These are phyloP conservation scores for Suillus plorans DNA, from an alignment of 768 basidiomycete species.

Conservation along the genomic window DNA sequence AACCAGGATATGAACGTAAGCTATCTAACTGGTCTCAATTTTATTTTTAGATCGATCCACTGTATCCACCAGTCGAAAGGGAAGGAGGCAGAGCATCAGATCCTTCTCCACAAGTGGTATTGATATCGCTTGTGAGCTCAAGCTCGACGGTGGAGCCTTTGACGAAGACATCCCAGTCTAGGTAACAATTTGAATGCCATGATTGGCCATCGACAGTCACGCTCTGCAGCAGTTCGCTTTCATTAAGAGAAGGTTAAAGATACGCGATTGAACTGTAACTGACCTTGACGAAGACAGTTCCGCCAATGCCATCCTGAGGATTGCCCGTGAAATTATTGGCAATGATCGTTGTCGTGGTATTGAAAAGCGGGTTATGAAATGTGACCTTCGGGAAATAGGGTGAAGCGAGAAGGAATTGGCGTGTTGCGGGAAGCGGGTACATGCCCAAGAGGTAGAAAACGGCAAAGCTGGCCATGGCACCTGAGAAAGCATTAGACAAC, in stretches of 20 bases:
- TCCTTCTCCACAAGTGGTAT: constrained; percentile 49
- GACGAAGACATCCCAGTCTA: constrained; percentile 66
- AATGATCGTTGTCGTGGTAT: constrained; percentile 55
- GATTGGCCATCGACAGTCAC: constrained; percentile 55
- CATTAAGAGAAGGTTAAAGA: not conserved
- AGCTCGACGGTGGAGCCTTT: constrained; percentile 53
- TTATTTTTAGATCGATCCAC: not conserved
- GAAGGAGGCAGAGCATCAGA: constrained; percentile 54
- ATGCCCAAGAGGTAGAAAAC: constrained; percentile 59
- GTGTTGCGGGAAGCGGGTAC: constrained; percentile 63
- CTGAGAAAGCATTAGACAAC: constrained; percentile 8
- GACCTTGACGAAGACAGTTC: constrained; percentile 59
- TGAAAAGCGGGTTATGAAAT: constrained; percentile 59
- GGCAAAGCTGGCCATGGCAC: constrained; percentile 65
- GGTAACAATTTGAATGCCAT: constrained; percentile 63
- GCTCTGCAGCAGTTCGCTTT: constrained; percentile 34
- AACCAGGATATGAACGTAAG: not conserved
- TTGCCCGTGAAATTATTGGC: constrained; percentile 52
- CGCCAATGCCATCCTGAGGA: constrained; percentile 49
- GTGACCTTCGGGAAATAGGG: constrained; percentile 61
- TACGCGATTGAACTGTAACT: constrained; percentile 8
- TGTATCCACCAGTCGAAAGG: constrained; percentile 60
- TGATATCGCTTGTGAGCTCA: constrained; percentile 53
- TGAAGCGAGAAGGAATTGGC: constrained; percentile 58
- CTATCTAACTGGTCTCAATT: not conserved